A percentile compares a stretch with the other conserved stretches of the same genome.
These are phyloP conservation scores for Chrysopogon serrulatus DNA, from an alignment of 176 grass and related monocot species.

Conservation along the genomic window DNA sequence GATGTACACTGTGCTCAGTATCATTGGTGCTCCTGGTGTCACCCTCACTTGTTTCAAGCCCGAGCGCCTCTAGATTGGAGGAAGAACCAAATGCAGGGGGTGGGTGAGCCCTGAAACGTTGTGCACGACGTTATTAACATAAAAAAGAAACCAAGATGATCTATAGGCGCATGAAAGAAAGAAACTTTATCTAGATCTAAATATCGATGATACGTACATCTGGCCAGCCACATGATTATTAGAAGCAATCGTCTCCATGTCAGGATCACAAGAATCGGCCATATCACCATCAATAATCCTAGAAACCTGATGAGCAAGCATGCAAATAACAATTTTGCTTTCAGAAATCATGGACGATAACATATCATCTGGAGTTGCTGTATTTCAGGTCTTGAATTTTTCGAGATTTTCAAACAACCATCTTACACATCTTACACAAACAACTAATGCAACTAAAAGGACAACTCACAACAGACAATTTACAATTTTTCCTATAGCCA, in stretches of 20 bases:
- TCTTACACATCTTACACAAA: too few species aligned
- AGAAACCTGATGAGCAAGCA: constrained; percentile 33
- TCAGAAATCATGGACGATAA: neutral
- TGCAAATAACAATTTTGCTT: neutral
- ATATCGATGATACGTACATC: constrained; percentile 20
- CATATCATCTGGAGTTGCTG: neutral
- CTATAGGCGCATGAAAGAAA: neutral
- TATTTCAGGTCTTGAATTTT: too few species aligned
- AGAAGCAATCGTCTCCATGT: constrained; percentile 2
- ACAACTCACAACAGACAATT: too few species aligned
- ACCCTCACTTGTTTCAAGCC: constrained; percentile 24
- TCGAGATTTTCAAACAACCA: too few species aligned
- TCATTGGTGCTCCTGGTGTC: constrained; percentile 25
- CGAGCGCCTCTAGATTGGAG: constrained; percentile 57
- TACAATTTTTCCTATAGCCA: too few species aligned
- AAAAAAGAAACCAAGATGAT: neutral
- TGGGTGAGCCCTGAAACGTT: constrained; percentile 44
- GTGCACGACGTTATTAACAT: neutral
- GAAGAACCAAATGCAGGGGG: constrained; percentile 62
- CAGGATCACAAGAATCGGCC: constrained; percentile 19
- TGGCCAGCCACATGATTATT: constrained; percentile 13
- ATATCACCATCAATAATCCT: constrained; percentile 30
- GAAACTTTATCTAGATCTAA: neutral
- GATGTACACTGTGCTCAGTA: constrained; percentile 39
- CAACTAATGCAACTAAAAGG: too few species aligned